Percentiles rank a stretch among this genome's conserved stretches.
phyloP scores from a whole-genome alignment of 1,139 yeast species.

The Citeromyces siamensis region DNA sequence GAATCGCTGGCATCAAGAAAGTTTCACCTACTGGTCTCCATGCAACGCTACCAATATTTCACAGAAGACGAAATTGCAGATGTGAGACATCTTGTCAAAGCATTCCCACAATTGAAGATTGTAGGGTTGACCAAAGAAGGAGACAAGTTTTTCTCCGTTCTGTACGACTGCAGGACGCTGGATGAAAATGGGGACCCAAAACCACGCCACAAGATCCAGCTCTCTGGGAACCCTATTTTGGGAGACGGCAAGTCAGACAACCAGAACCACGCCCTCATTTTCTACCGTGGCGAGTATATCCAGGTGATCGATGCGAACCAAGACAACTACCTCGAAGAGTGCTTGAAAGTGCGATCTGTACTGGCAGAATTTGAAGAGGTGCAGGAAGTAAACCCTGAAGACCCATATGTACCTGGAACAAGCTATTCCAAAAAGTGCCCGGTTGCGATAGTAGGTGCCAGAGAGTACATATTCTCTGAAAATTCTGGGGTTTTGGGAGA shows the following conservation, averaged over 20 bases:
- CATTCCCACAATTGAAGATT: constrained; percentile 49
- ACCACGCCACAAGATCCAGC: constrained; percentile 39
- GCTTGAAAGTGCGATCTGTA: constrained; percentile 67
- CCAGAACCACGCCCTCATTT: constrained; percentile 68
- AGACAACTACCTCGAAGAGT: constrained; percentile 79
- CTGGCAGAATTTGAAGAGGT: constrained; percentile 70
- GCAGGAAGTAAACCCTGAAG: constrained; percentile 17
- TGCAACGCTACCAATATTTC: constrained; percentile 56
- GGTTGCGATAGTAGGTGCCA: constrained; percentile 79
- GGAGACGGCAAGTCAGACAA: constrained; percentile 91
- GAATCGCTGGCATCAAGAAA: constrained; percentile 43
- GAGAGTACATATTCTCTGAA: constrained; percentile 83
- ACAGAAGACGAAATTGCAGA: constrained; percentile 38
- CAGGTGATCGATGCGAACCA: constrained; percentile 86
- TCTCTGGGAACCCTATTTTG: constrained; percentile 78
- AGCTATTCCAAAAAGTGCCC: constrained; percentile 28
- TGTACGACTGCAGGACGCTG: constrained; percentile 29
- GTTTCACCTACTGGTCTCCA: constrained; percentile 56
- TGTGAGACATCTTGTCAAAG: constrained; percentile 37
- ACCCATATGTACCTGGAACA: constrained; percentile 34
- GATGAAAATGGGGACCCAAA: constrained; percentile 28
- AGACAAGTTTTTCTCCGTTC: constrained; percentile 36
- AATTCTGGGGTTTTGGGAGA: constrained; percentile 81
- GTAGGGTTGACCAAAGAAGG: constrained; percentile 35
- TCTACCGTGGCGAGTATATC: constrained; percentile 76